Evolutionary conservation across 2,329 filamentous ascomycete species (phyloP), one percentile per base, ranked within the genome.

Genomic region (Thermothelomyces thermophilus): DNA sequence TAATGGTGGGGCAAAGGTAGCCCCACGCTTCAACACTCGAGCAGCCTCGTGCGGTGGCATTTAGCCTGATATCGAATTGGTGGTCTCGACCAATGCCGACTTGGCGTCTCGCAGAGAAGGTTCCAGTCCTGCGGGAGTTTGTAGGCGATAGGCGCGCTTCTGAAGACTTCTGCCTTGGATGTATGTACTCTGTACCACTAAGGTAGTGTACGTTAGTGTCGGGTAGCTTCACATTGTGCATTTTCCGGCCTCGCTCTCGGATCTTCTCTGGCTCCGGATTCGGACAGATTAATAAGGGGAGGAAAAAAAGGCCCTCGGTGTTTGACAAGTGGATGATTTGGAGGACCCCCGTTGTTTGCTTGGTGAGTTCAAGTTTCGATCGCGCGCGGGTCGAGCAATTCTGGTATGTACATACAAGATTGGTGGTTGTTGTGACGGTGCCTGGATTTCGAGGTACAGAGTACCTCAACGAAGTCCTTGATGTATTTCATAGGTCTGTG

Each of bases 31-130:
- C 17, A 40, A 16, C 43, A 19, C 33, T 35, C 20, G 7, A 42
- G 41, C 52, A 58, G 55, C 56, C 56, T 58, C 50, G 56, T 52
- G 48, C 16, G 39, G 34, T 30, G 36, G 17, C 33, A 57, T 59
- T 59, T 59, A 57, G 57, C 55, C 55, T 57, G 49, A 55, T 52
- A 42, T 55, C 31, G 5, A 26, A 33, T 19, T 34, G 17, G 31
- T 19, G 31, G 36, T 48, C 42, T 51, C 30, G 46, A 46, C 55
- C 56, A 57, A 57, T 57, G 51, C 39, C 41, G 45, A 26, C 41
- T 43, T 37, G 41, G 46, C 41, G 26, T 36, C 36, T 10, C 16
- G 31, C 36, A 41, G 37, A 5, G 28, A 37, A 26, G 34, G 36
- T 26, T 40, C 41, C 43, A 51, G 39, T 39, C 41, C 24, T 30